Evolutionary conservation across 768 basidiomycete species (phyloP), one percentile per base, ranked within the genome.

Genomic region (Suillus weaverae): DNA sequence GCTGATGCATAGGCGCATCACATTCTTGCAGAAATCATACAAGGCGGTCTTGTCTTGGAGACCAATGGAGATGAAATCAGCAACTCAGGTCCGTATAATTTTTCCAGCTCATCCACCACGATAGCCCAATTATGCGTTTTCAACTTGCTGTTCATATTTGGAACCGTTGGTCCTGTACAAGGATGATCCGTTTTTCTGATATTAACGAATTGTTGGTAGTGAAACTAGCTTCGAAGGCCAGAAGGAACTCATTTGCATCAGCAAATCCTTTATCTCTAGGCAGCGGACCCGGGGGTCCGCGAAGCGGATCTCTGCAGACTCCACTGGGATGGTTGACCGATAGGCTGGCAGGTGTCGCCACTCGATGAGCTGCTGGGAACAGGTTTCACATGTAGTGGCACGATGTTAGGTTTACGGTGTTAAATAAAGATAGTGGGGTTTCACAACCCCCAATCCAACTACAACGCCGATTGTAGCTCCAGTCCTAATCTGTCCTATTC

Each of bases 31-130:
- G 97, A 99, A 77, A 89, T 99, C 61, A 93, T 99, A 32, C 96
- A 98, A 79, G 97, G 95, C 18, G 97, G 97, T 6, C 83, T 99
- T 43, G 97, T 99, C 10, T 82, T 99, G 50, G 97, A 99, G 76
- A 99, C 97, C 14, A 94, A 93, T 75, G 88, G 94, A 32, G 91
- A 92, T 62, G 92, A 93, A 72, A 95, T 95, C 63, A 88, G 88
- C 69, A 78, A 70, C 67, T 83, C 88, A 66, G 86, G 93, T 93
- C 69, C 61, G 87, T 74, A 53, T 50, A 7, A 10, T 13, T 53
- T 72, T 41, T 32, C 44, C 44, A 51, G 59, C 51, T 62, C 62
- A 64, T 60, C 26, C 33, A 13, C 39, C 22, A 51, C 53, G 16
- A 30, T 41, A 9, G 50, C 14, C 41, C 55, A 3, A 22, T 55